phyloP scores from a whole-genome alignment of 208 protist genomes.

The Perkinsela sp. region DNA sequence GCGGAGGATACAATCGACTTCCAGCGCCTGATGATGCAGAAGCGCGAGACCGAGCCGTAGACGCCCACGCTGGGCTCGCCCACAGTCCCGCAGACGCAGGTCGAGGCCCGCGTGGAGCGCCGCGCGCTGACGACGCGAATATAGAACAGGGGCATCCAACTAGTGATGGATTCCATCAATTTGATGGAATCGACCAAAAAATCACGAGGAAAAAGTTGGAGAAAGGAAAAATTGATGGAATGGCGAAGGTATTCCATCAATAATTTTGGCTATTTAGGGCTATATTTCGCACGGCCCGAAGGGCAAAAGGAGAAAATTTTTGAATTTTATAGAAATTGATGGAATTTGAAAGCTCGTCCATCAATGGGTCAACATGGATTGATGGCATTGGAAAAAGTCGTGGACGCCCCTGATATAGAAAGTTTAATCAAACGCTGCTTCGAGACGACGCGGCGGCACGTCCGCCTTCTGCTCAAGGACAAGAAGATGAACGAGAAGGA shows the following conservation, averaged over 20 bases:
- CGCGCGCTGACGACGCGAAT: neutral
- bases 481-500: neutral
- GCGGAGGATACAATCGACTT: neutral
- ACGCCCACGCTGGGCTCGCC: neutral
- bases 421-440: neutral
- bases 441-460: neutral
- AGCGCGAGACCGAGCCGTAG: neutral
- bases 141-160: neutral
- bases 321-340: neutral
- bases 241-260: neutral
- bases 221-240: too few species aligned
- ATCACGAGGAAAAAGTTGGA: too few species aligned
- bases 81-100: neutral
- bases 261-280: neutral
- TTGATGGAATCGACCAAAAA: neutral
- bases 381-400: neutral
- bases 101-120: neutral
- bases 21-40: neutral
- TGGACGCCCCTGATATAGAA: too few species aligned
- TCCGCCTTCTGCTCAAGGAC: neutral
- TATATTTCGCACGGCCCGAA: neutral
- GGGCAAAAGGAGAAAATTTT: too few species aligned
- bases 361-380: neutral
- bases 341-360: neutral
- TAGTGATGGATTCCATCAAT: neutral